Evolutionary conservation across 192 early-diverging fungal species (phyloP).

Genomic region (Podila minutissima): DNA sequence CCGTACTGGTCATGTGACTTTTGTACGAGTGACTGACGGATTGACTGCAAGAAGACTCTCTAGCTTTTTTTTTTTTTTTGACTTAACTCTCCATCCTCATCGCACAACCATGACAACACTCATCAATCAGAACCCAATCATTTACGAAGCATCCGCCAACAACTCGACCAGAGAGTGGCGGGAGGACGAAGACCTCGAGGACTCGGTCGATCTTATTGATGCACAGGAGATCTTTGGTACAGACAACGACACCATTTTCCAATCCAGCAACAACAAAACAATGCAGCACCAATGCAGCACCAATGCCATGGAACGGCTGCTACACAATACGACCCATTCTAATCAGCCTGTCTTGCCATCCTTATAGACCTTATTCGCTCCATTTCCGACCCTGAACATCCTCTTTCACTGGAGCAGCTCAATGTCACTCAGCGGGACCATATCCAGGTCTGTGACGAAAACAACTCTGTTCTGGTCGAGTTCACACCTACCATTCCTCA

Average conservation of each 20-base stretch:
- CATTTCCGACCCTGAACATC: conserved; percentile 99
- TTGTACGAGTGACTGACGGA: too few species aligned
- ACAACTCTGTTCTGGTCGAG: conserved; percentile 76
- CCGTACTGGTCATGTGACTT: too few species aligned
- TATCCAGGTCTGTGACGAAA: conserved; percentile 79
- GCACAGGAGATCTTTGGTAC: conserved; percentile 88
- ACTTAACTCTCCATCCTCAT: too few species aligned
- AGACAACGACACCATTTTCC: too few species aligned
- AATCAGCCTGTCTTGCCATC: not conserved
- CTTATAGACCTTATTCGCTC: conserved; percentile 86
- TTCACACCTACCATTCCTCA: conserved; percentile 99
- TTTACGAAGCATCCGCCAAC: conserved; percentile 48
- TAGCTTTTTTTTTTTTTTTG: too few species aligned
- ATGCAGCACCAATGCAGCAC: too few species aligned
- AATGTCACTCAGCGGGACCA: conserved; percentile 92
- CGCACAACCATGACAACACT: conserved; percentile 32
- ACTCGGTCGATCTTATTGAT: conserved; percentile 79
- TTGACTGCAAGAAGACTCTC: too few species aligned
- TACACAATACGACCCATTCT: not conserved
- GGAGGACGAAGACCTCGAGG: conserved; percentile 78
- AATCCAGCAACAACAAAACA: too few species aligned
- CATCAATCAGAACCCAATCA: conserved; percentile 50
- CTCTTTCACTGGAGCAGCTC: conserved; percentile 96
- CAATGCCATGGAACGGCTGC: too few species aligned
- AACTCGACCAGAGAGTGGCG: conserved; percentile 49